Evolutionary conservation across 148 eudicot genomes (phyloP).

Genomic region (Chenopodium formosanum): DNA sequence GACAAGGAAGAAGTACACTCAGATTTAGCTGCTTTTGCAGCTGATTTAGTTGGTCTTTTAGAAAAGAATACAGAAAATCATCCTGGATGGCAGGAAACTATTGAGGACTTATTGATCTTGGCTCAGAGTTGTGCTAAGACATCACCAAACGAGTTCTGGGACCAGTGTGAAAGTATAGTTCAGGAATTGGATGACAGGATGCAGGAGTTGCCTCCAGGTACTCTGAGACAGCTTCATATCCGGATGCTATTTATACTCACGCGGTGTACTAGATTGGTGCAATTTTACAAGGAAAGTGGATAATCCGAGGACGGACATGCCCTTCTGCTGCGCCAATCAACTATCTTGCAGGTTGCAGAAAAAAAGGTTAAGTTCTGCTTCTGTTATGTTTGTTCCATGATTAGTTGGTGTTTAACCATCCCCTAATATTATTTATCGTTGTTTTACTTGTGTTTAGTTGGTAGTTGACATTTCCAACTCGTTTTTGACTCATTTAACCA

Average conservation of each 20-base stretch:
- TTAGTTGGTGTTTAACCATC: no score
- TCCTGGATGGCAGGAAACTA: slow-evolving; percentile 95
- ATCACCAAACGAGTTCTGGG: slow-evolving; percentile 94
- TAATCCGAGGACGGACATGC: slow-evolving; percentile 79
- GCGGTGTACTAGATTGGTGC: slow-evolving; percentile 90
- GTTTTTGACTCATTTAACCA: no score
- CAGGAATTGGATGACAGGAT: slow-evolving; percentile 95
- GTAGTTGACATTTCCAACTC: no score
- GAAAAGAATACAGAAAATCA: slow-evolving; percentile 85
- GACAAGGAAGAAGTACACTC: slow-evolving; percentile 99
- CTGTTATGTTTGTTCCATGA: neutral
- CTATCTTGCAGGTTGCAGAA: slow-evolving; percentile 59
- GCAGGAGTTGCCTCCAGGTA: slow-evolving; percentile 88
- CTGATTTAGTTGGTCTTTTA: slow-evolving; percentile 81
- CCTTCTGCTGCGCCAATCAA: slow-evolving; percentile 72
- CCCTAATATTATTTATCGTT: no score
- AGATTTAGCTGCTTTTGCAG: slow-evolving; percentile 90
- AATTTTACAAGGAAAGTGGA: slow-evolving; percentile 98
- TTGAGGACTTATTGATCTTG: slow-evolving; percentile 85
- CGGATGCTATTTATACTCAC: slow-evolving; percentile 99
- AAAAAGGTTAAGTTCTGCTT: slow-evolving; percentile 41
- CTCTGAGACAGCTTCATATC: slow-evolving; percentile 90
- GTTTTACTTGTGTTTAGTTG: no score
- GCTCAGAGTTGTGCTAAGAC: slow-evolving; percentile 91
- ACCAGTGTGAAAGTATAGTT: slow-evolving; percentile 94